A percentile compares a stretch with the other conserved stretches of the same genome.
Evolutionary conservation across 1,284 basidiomycete genomes (phyloP).

Genomic region (Cryptococcus sp.): DNA sequence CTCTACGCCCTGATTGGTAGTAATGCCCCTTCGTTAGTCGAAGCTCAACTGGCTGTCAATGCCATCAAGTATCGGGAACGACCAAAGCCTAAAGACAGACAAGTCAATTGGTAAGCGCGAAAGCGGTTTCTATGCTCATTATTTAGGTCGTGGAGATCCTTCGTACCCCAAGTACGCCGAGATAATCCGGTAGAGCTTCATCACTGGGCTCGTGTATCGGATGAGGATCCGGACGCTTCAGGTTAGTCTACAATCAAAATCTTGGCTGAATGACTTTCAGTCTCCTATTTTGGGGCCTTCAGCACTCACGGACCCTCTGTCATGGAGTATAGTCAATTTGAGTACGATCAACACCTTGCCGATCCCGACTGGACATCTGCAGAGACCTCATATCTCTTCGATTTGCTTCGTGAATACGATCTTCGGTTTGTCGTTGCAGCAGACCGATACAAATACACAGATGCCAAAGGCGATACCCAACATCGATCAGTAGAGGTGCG

Average conservation of each 20-base stretch:
- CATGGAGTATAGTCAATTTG: conserved; percentile 83
- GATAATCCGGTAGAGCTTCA: conserved; percentile 15
- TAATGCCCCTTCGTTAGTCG: conserved; percentile 71
- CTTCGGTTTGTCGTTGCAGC: conserved; percentile 83
- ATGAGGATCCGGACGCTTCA: conserved; percentile 27
- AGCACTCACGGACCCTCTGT: conserved; percentile 51
- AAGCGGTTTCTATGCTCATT: background rate
- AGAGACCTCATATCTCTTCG: conserved; percentile 92
- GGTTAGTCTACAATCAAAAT: conserved; percentile 9
- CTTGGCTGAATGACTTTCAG: conserved; percentile 34
- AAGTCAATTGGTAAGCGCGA: conserved; percentile 53
- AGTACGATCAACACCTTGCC: conserved; percentile 73
- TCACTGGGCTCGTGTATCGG: conserved; percentile 41
- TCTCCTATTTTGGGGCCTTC: conserved; percentile 40
- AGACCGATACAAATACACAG: conserved; percentile 74
- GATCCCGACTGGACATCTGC: conserved; percentile 88
- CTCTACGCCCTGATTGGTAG: conserved; percentile 91
- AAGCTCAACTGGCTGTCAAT: conserved; percentile 35
- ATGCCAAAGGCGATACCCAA: conserved; percentile 9
- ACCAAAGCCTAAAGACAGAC: conserved; percentile 53
- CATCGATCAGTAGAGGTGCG: conserved; percentile 63
- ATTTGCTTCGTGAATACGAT: conserved; percentile 75
- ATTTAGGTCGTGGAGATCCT: too few species aligned
- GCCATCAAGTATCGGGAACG: conserved; percentile 78
- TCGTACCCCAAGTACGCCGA: too few species aligned